Base-by-base conservation (phyloP, 2,329 filamentous ascomycete species). In the Plenodomus tracheiphilus region DNA sequence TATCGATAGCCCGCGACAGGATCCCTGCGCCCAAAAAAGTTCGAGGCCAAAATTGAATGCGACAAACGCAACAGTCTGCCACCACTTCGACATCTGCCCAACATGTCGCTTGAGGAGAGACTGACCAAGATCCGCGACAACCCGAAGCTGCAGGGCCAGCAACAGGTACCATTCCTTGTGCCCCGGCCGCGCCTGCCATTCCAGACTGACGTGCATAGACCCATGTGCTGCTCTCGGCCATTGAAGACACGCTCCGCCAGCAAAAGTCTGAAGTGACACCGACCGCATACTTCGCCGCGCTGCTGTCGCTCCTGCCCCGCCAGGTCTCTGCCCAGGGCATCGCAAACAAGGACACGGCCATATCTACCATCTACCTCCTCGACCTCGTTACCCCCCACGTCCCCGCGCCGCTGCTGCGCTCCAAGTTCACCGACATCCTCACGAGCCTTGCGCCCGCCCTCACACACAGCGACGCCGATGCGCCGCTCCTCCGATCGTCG, bases 371-470 rank as follows among this genome's bases (percentile, higher is more conserved):
- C 62, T 99, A 99, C 74, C 86, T 99, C 15, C 90, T 99, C 77
- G 93, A 99, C 74, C 80, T 96, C 59, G 84, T 97, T 62, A 94
- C 91, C 15, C 88, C 89, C 50, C 89, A 86, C 75, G 86, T 92
- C 53, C 91, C 94, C 46, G 83, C 89, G 53, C 85, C 92, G 51
- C 85, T 99, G 51, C 87, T 99, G 48, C 89, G 92, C 66, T 88
- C 91, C 59, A 97, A 97, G 74, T 99, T 99, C 77, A 88, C 89
- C 21, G 89, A 95, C 73, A 97, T 99, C 65, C 85, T 99, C 52
- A 85, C 86, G 25, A 86, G 88, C 53, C 83, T 99, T 59, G 91
- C 90, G 17, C 92, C 93, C 2, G 87, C 92, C 11, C 81, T 99
- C 39, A 85, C 89, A 45, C 81, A 89, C 58, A 79, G 85, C 37